Evolutionary conservation across 2,329 filamentous ascomycete genomes (phyloP).

Genomic region (Fusarium duplospermum): DNA sequence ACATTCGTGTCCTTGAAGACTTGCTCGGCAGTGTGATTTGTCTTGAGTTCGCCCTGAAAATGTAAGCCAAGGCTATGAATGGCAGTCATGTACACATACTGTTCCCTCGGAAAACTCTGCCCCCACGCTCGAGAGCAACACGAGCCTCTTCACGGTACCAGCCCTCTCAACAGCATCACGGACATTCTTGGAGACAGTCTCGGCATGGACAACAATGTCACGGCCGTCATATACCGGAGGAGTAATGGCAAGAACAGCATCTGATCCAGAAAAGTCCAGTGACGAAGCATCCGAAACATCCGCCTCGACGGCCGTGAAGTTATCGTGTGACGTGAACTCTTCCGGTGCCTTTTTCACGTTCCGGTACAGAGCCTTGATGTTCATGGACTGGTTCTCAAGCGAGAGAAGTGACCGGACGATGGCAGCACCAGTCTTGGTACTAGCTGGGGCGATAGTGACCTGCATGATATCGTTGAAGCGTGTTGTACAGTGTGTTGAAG

Average conservation of each 20-base stretch:
- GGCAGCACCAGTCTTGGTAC: conserved; percentile 47
- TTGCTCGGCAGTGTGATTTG: conserved; percentile 50
- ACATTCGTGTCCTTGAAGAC: conserved; percentile 30
- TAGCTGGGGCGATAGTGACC: conserved; percentile 46
- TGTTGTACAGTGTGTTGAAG: background rate
- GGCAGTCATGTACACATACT: conserved; percentile 31
- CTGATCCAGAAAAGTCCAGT: conserved; percentile 47
- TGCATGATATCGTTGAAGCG: conserved; percentile 9
- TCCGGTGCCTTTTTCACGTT: conserved; percentile 43
- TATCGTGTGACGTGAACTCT: conserved; percentile 40
- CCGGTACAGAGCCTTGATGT: conserved; percentile 47
- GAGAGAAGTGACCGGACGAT: conserved; percentile 45
- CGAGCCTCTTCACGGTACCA: conserved; percentile 44
- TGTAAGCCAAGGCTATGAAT: background rate
- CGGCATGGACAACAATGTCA: conserved; percentile 37
- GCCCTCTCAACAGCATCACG: conserved; percentile 43
- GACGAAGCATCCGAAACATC: conserved; percentile 44
- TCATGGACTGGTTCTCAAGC: background rate
- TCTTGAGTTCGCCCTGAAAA: conserved; percentile 49
- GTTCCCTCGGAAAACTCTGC: conserved; percentile 49
- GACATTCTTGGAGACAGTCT: conserved; percentile 44
- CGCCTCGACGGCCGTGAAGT: conserved; percentile 46
- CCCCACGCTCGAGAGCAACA: conserved; percentile 48
- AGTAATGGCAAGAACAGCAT: conserved; percentile 48
- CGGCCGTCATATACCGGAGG: conserved; percentile 44